Evolutionary conservation across 805 yeast species (phyloP).

Genomic region (Myxozyma neotropica): DNA sequence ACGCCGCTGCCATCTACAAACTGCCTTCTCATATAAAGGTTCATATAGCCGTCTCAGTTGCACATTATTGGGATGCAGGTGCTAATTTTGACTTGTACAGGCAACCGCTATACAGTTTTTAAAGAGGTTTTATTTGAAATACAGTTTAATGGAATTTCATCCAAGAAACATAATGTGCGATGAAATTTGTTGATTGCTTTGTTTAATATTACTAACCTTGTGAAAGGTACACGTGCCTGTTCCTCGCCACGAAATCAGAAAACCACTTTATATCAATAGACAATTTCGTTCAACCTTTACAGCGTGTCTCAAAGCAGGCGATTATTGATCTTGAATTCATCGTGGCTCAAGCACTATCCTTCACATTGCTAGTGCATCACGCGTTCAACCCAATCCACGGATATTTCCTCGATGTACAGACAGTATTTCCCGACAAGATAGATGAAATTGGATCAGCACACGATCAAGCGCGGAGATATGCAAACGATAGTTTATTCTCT

Average conservation of each 20-base stretch:
- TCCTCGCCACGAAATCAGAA: constrained; percentile 90
- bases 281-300: constrained; percentile 70
- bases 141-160: constrained; percentile 83
- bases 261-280: constrained; percentile 86
- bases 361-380: constrained; percentile 84
- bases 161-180: constrained; percentile 72
- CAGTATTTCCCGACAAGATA: constrained; percentile 47
- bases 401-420: constrained; percentile 86
- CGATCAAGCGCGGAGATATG: constrained; percentile 66
- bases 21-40: constrained; percentile 83
- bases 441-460: constrained; percentile 52
- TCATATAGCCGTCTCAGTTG: not conserved
- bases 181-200: not conserved
- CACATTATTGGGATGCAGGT: not conserved
- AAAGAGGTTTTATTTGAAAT: constrained; percentile 73
- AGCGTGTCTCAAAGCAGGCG: constrained; percentile 62
- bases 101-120: constrained; percentile 85
- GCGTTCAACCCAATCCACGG: constrained; percentile 92
- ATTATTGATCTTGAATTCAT: constrained; percentile 79
- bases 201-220: not conserved
- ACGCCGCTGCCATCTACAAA: constrained; percentile 69
- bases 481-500: constrained; percentile 69
- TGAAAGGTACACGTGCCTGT: constrained; percentile 65
- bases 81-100: constrained; percentile 16
- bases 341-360: constrained; percentile 70